Evolutionary conservation across 2,329 filamentous ascomycete genomes (phyloP), one percentile per base, ranked within the genome.

Genomic region (Fusarium phyllophilum): DNA sequence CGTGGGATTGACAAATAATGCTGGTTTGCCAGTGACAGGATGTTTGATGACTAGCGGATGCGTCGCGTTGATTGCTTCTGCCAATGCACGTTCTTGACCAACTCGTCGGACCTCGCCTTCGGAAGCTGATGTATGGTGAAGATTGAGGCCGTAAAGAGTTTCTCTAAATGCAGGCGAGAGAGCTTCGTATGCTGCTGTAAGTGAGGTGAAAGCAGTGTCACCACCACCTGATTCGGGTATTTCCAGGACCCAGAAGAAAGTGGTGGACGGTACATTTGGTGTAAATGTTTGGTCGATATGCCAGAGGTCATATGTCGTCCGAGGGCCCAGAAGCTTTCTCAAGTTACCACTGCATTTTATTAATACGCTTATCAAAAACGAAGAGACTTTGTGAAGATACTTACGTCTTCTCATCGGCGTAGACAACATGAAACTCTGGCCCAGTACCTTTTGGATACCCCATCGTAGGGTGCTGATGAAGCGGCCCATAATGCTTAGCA

Each of bases 261-360:
- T 81, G 4, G 80, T 81, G 4, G 78, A 79, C 0, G 80, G 80
- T 1, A 78, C 69, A 6, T 81, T 80, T 1, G 78, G 72, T 0
- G 79, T 81, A n/a, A 81, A 80, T 1, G 79, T 80, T n/a, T 81
- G 80, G 44, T 81, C 80, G 1, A 81, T 68, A 20, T 81, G 79
- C 80, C 80, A 81, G 3, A 81, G 75, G 13, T 81, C 79, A 13
- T 80, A 81, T 2, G 73, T 74, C 2, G 78, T 77, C 4, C 74
- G 66, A 18, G 75, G 73, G 0, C 80, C 79, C 1, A 81, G 68
- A 0, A 81, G 78, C 5, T 58, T 78, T 55, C 80, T 73, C 26
- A 81, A 22, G 26, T 78, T 81, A 3, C 78, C 80, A 1, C 74
- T 78, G 5, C 8, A 54, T n/a, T 2, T 2, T 22, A 18, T 55